Evolutionary conservation across 352 stramenopile genomes (phyloP).

Genomic region (Phytophthora sp.): DNA sequence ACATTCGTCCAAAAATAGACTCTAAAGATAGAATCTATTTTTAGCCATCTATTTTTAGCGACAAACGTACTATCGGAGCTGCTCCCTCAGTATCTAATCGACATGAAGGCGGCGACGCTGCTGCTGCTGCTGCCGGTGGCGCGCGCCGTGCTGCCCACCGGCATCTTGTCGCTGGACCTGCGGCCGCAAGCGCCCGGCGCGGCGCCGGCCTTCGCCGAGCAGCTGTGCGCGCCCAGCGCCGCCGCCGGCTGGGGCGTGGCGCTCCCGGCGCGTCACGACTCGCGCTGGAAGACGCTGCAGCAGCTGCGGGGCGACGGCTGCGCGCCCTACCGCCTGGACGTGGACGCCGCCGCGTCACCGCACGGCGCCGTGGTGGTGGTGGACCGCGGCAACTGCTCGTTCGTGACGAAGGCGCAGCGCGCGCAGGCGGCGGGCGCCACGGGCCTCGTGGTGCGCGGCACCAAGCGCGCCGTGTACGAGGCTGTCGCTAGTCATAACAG

Average conservation of each 20-base stretch:
- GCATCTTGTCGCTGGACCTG: conserved; percentile 47
- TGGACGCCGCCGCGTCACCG: conserved; percentile 1
- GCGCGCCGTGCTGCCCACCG: conserved; percentile 49
- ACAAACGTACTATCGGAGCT: too few relatives aligned
- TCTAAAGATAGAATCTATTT: background rate
- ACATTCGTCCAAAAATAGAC: conserved; percentile 8
- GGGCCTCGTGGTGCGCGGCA: conserved; percentile 64
- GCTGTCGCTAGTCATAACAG: conserved; percentile 51
- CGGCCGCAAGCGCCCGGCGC: conserved; percentile 17
- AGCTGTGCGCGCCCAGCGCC: conserved; percentile 61
- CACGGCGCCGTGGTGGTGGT: conserved; percentile 55
- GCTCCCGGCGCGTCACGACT: conserved; percentile 53
- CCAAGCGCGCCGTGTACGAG: conserved; percentile 66
- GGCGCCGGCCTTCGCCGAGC: conserved; percentile 42
- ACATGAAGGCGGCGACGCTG: too few relatives aligned
- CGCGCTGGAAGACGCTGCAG: conserved; percentile 57
- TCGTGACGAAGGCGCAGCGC: conserved; percentile 60
- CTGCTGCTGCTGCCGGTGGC: conserved; percentile 27
- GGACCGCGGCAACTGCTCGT: conserved; percentile 81
- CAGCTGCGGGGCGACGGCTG: conserved; percentile 53
- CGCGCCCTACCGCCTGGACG: conserved; percentile 29
- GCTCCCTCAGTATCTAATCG: too few relatives aligned
- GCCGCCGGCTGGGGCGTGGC: conserved; percentile 61
- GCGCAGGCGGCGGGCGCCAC: conserved; percentile 62
- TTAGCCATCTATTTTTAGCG: background rate